Evolutionary conservation across 2,329 filamentous ascomycete species (phyloP), one percentile per base, ranked within the genome.

Genomic region (Colletotrichum sp.): DNA sequence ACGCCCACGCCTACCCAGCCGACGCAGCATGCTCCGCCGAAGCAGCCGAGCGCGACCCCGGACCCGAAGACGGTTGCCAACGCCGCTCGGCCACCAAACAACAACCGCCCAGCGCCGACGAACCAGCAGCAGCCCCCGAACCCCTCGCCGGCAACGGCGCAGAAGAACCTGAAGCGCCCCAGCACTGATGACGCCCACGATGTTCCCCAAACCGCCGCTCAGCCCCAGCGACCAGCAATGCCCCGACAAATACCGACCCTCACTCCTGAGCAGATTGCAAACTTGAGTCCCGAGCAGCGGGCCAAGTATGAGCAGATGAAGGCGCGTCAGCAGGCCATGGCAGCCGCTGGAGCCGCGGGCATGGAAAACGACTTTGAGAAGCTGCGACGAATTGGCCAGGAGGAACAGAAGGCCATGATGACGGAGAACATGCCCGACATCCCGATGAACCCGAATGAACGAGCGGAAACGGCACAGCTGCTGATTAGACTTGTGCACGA

Each of bases 101-200:
- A 81, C 65, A 80, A 79, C 21, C 83, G 83, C 18, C 80, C 80
- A 24, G 74, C 80, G 8, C 81, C 78, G 67, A 85, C 82, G 72
- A 86, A 81, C 62, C 86, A 86, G 59, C 65, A 80, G 39, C 81
- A 85, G 34, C 80, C 82, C 36, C 82, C 84, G 6, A 85, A 85
- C 60, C 82, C 83, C 18, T 85, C 87, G 6, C 83, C 86, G 10
- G 84, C 84, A 3, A 77, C 85, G 7, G 82, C 82, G 10, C 81
- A 83, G 30, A 90, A 89, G 81, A 88, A 84, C 64, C 83, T 90
- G 59, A 91, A 92, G 83, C 88, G 90, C 2, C 84, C 89, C 6
- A 89, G 84, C 68, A 82, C 85, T 5, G 89, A 91, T 28, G 89
- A 90, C 63, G 78, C 76, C 12, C 77, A 78, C 4, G 76, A 80